These are phyloP conservation scores for Castanea mollissima DNA, from an alignment of 306 rosid species.

Conservation along the genomic window DNA sequence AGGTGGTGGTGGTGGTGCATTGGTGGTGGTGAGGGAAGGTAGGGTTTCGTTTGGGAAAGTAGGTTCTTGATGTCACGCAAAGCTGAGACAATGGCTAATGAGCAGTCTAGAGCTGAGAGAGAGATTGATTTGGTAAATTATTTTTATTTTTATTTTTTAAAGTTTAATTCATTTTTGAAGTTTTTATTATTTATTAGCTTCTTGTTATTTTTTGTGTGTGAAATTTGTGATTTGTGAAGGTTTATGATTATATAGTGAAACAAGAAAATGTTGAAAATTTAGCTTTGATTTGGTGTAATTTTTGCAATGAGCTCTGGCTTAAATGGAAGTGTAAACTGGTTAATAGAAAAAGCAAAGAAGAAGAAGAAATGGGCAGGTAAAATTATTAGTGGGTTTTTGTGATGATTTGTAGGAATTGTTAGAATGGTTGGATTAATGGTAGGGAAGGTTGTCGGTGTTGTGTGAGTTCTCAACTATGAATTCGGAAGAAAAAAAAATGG, in stretches of 20 bases:
- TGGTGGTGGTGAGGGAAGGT: slow-evolving; percentile 60
- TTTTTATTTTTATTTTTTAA: neutral
- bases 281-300: neutral
- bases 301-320: too few relatives aligned
- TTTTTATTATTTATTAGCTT: neutral
- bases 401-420: neutral
- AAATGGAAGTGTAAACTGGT: too few relatives aligned
- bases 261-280: neutral
- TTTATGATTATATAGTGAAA: neutral
- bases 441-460: neutral
- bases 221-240: neutral
- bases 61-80: slow-evolving; percentile 54
- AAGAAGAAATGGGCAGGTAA: too few relatives aligned
- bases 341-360: too few relatives aligned
- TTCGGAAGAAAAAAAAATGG: neutral
- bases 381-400: neutral
- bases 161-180: neutral
- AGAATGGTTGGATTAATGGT: neutral
- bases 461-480: neutral
- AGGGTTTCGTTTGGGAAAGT: slow-evolving; percentile 56
- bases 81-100: slow-evolving; percentile 75
- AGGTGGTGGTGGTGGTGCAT: slow-evolving; percentile 38
- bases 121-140: slow-evolving; percentile 84
- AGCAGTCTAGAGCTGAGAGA: slow-evolving; percentile 86
- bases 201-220: neutral